Evolutionary conservation across 768 basidiomycete species (phyloP), one percentile per base, ranked within the genome.

Genomic region (Auriscalpium vulgare): DNA sequence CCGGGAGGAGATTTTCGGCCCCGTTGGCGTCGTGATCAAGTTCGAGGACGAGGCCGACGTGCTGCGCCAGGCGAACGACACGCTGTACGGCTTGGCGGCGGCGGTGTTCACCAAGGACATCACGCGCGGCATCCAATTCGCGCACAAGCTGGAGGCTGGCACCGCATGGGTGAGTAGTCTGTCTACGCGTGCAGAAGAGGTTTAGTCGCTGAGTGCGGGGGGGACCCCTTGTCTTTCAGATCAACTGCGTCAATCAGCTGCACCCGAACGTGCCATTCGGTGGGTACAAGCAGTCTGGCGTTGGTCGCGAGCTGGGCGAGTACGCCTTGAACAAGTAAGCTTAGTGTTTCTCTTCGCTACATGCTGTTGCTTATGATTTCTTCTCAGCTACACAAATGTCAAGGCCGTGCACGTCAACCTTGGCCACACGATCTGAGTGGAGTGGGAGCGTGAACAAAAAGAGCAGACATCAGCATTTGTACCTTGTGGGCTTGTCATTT

Each of bases 81-180:
- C 88, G 1, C 65, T 74, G 54, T 94, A 93, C 69, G 94, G 95
- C 57, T 80, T 95, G 44, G 91, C 91, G 21, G 83, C 88, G 3
- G 87, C 87, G 8, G 83, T 97, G 53, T 95, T 93, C 78, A 84
- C 87, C 37, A 76, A 83, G 65, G 78, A 95, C 69, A 70, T 95
- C 73, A 81, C 78, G 62, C 78, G 85, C 23, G 91, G 91, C 0
- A 72, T 94, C 54, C 73, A 74, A 56, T 82, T 83, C 2, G 88
- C 89, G 10, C 84, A 90, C 67, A 76, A 71, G 56, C 74, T 97
- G 56, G 79, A 88, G 65, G 87, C 91, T 8, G 93, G 93, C 37
- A 92, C 89, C 6, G 81, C 78, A 7, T 91, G 87, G 85, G 76
- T 84, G 57, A 40, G 66, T 62, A 3, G n/a, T 23, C 29, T 17